A percentile compares a stretch with the other conserved stretches of the same genome.
Evolutionary conservation across 495 filamentous ascomycete species (phyloP).

Genomic region (Penicillium paradoxum): DNA sequence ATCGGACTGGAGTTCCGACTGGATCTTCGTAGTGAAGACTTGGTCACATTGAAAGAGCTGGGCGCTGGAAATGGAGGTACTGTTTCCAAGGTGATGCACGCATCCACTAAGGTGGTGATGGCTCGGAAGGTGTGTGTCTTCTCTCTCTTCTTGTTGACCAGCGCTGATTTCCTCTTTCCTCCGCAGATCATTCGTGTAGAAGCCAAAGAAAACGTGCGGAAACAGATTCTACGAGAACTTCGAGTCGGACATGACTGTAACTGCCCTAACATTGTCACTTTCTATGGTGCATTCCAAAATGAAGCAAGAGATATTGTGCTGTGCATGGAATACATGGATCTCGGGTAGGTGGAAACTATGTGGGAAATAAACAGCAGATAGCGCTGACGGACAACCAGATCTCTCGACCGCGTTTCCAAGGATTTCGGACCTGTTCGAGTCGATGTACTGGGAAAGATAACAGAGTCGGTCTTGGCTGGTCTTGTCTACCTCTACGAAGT

Average conservation of each 20-base stretch:
- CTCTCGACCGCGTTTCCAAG: slow-evolving; percentile 90
- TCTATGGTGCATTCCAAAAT: slow-evolving; percentile 95
- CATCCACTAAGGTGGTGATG: slow-evolving; percentile 93
- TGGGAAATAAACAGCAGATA: not conserved
- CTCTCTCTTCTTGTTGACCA: not conserved
- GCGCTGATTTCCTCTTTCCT: slow-evolving; percentile 6
- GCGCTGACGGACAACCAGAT: slow-evolving; percentile 47
- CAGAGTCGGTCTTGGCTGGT: slow-evolving; percentile 91
- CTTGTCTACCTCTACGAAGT: slow-evolving; percentile 90
- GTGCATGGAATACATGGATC: slow-evolving; percentile 99
- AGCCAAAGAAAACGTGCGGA: slow-evolving; percentile 91
- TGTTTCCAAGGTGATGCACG: slow-evolving; percentile 95
- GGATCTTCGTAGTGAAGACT: slow-evolving; percentile 85
- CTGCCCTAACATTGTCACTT: slow-evolving; percentile 91
- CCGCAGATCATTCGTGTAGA: slow-evolving; percentile 92
- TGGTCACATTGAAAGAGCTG: slow-evolving; percentile 89
- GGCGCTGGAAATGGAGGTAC: slow-evolving; percentile 96
- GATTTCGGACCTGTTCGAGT: slow-evolving; percentile 93
- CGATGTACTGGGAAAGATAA: slow-evolving; percentile 98
- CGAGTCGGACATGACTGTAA: slow-evolving; percentile 98
- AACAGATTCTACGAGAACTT: slow-evolving; percentile 91
- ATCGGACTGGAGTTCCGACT: slow-evolving; percentile 96
- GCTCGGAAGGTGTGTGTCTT: slow-evolving; percentile 76
- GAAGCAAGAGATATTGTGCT: slow-evolving; percentile 94
- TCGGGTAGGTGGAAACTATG: slow-evolving; percentile 63